These are phyloP conservation scores for Emergomyces orientalis DNA, from an alignment of 2,329 filamentous ascomycete genomes.

Conservation along the genomic window DNA sequence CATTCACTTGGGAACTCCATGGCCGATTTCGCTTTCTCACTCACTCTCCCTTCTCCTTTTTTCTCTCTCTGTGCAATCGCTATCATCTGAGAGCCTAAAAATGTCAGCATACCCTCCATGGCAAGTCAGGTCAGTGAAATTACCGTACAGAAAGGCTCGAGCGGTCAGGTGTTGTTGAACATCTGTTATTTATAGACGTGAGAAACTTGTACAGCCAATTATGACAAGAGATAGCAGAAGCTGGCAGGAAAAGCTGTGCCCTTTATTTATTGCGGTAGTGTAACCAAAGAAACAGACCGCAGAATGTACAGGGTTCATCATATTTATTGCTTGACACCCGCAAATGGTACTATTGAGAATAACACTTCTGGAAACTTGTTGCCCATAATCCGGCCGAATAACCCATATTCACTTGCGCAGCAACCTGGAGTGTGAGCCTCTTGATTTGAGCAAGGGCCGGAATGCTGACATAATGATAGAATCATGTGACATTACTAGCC, in stretches of 20 bases:
- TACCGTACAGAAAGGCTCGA: not conserved
- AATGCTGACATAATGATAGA: too few relatives aligned
- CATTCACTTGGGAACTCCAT: too few relatives aligned
- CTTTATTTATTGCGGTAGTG: not conserved
- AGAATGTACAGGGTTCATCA: too few relatives aligned
- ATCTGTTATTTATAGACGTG: not conserved
- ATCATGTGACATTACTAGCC: not conserved
- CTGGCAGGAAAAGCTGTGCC: not conserved
- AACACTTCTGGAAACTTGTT: not conserved
- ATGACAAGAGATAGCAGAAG: not conserved
- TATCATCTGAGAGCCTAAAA: not conserved
- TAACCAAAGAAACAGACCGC: not conserved
- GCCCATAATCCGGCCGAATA: not conserved
- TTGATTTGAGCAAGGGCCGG: not conserved
- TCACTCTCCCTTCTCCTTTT: too few relatives aligned
- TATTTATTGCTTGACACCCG: not conserved
- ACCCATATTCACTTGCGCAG: not conserved
- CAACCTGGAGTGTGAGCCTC: not conserved
- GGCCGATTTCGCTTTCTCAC: not conserved
- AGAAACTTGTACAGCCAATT: not conserved
- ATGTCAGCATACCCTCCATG: not conserved
- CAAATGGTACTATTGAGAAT: not conserved
- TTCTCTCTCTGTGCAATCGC: too few relatives aligned
- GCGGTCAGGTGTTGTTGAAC: not conserved
- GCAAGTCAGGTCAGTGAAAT: not conserved